Base-by-base conservation (phyloP, 805 yeast genomes). In the Saccharomycopsis olivae region DNA sequence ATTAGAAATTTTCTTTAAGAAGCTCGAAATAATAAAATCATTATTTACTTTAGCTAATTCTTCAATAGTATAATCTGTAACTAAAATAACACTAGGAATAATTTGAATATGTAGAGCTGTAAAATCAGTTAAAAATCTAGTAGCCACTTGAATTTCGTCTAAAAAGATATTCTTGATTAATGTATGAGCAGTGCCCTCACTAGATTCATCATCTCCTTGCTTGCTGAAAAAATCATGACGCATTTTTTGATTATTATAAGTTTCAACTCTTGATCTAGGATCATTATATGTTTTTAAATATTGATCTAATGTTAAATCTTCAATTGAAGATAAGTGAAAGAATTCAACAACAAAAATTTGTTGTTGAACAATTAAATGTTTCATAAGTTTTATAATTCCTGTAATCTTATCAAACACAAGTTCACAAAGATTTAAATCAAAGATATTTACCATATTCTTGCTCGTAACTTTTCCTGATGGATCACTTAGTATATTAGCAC, bases 341-440 rank as follows among this genome's bases (percentile, higher is more conserved):
- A 75, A 60, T 8, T 53, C 55, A 19, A 61, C 63, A 4, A 69
- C 46, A 30, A 73, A 65, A 46, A 67, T 68, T 50, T 73, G 79
- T 43, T 73, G 74, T n/a, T 58, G 53, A 3, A 58, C 38, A 33
- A 61, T 55, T 27, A 59, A 48, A 23, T 51, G 50, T 33, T 41
- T 40, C 21, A 45, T 32, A 20, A 45, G 28, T 28, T 25, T 32
- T 11, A 45, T 32, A 13, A 45, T 28, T 4, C 46, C 40, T 28
- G 36, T 20, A 17, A 38, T 27, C 20, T 38, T 41, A 29, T 38
- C 43, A 32, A 35, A 41, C 6, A 45, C 11, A 5, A 24, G 17
- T 10, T 38, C 46, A 19, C 35, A 17, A 25, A 41, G 39, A 16
- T 27, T 23, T 20, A 38, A 36, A n/a, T 42, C 46, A 16, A 45